Evolutionary conservation across 2,329 filamentous ascomycete species (phyloP), one percentile per base, ranked within the genome.

Genomic region (Exophiala sp.): DNA sequence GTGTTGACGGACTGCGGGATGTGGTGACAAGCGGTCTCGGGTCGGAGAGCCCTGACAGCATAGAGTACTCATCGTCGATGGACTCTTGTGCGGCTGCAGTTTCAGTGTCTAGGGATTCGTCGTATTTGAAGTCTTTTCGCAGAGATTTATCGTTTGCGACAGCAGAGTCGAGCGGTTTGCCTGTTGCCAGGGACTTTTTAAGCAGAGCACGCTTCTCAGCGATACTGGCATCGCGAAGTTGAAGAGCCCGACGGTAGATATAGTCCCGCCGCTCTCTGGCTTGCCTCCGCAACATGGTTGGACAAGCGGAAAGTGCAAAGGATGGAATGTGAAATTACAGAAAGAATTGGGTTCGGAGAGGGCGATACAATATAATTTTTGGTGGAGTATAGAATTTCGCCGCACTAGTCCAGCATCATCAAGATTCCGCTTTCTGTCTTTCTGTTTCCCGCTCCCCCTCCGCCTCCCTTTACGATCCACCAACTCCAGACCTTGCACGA

Each of bases 11-110:
- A 62, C 92, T 88, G 66, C 94, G 83, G 42, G 88, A 94, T 3
- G 94, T 99, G 20, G 92, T 95, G 47, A 96, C 89, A 5, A 97
- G 81, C 3, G 95, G 85, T 49, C 91, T 81, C 5, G 92, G 91
- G 63, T 97, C 94, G 35, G 94, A 83, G 36, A 97, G 84, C 32
- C 94, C 94, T n/a, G 88, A 94, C 1, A 96, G 82, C 62, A 91
- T 85, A 20, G 87, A 84, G 70, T 96, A 97, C 74, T 97, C 92
- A 65, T 96, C 92, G 46, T 95, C 85, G 41, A 97, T 84, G 34
- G 92, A 91, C 29, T 68, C 86, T 80, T 95, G 78, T 57, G 91
- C 86, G 14, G 86, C 83, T 67, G 96, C 96, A 69, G 96, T 91
- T 66, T 95, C 89, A 47, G 87, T 82, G 53, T 90, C 79, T 20